Evolutionary conservation across 495 filamentous ascomycete genomes (phyloP).

Genomic region (Trichoderma virens): DNA sequence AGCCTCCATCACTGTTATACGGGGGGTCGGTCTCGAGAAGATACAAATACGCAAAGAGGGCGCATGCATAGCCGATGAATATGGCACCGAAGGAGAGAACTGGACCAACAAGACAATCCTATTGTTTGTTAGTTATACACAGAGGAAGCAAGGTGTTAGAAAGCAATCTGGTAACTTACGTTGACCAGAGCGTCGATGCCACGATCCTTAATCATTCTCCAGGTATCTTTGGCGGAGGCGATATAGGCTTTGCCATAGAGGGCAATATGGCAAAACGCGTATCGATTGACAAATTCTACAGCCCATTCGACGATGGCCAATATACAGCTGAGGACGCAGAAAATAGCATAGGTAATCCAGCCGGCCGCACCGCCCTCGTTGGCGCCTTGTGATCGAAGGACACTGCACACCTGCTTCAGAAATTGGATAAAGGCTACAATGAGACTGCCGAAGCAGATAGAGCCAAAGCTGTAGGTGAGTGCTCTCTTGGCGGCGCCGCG

Average conservation of each 20-base stretch:
- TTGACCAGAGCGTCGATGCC: slow-evolving; percentile 85
- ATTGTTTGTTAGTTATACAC: not conserved
- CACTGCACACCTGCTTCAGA: slow-evolving; percentile 65
- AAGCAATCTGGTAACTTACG: slow-evolving; percentile 5
- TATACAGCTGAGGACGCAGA: slow-evolving; percentile 66
- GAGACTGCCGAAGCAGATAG: slow-evolving; percentile 77
- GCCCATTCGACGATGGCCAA: slow-evolving; percentile 78
- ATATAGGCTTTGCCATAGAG: slow-evolving; percentile 85
- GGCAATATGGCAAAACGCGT: slow-evolving; percentile 88
- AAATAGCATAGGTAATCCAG: slow-evolving; percentile 39
- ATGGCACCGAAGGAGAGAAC: slow-evolving; percentile 83
- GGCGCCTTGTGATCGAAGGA: slow-evolving; percentile 58
- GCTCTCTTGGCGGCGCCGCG: slow-evolving; percentile 68
- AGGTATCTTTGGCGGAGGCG: slow-evolving; percentile 78
- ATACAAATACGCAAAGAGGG: slow-evolving; percentile 76
- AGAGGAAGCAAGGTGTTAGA: not conserved
- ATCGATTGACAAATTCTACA: slow-evolving; percentile 69
- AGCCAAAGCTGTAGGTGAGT: slow-evolving; percentile 85
- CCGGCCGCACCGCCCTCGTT: slow-evolving; percentile 61
- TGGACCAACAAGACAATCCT: slow-evolving; percentile 79
- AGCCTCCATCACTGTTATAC: slow-evolving; percentile 62
- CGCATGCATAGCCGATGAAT: slow-evolving; percentile 76
- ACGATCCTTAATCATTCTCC: slow-evolving; percentile 83
- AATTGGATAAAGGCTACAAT: slow-evolving; percentile 83
- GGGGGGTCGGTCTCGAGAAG: slow-evolving; percentile 63